phyloP scores from a whole-genome alignment of 495 filamentous ascomycete genomes.

The Penicillium lagena region DNA sequence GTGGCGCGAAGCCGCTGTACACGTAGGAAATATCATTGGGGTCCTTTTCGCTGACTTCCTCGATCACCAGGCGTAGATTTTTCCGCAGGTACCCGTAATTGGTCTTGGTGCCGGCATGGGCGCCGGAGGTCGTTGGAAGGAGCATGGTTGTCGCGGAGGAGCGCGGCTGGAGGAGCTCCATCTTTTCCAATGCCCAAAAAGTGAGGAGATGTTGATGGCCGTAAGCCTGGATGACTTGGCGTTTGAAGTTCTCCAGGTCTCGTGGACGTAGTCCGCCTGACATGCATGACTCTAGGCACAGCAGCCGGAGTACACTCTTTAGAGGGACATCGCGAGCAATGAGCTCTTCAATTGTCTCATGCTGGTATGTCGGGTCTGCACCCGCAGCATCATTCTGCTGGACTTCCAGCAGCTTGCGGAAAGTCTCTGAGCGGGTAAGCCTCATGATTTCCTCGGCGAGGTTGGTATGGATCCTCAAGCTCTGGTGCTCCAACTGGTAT shows the following conservation, averaged over 20 bases:
- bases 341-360: slow-evolving; percentile 86
- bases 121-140: slow-evolving; percentile 53
- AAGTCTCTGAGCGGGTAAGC: slow-evolving; percentile 78
- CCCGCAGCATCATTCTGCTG: slow-evolving; percentile 96
- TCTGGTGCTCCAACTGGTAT: slow-evolving; percentile 91
- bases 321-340: slow-evolving; percentile 80
- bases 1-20: slow-evolving; percentile 92
- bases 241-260: slow-evolving; percentile 84
- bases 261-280: slow-evolving; percentile 79
- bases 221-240: slow-evolving; percentile 84
- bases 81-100: slow-evolving; percentile 87
- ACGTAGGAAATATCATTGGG: slow-evolving; percentile 95
- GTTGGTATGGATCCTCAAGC: slow-evolving; percentile 81
- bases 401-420: slow-evolving; percentile 81
- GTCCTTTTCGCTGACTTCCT: slow-evolving; percentile 96
- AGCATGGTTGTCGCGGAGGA: slow-evolving; percentile 64
- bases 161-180: slow-evolving; percentile 72
- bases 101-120: slow-evolving; percentile 59
- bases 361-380: slow-evolving; percentile 78
- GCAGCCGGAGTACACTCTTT: slow-evolving; percentile 69
- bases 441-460: slow-evolving; percentile 94
- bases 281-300: slow-evolving; percentile 89
- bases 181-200: slow-evolving; percentile 81
- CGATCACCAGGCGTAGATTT: slow-evolving; percentile 79
- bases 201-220: slow-evolving; percentile 92